Base-by-base conservation (phyloP, 176 grass and related monocot species). In the Oryza meyeriana region DNA sequence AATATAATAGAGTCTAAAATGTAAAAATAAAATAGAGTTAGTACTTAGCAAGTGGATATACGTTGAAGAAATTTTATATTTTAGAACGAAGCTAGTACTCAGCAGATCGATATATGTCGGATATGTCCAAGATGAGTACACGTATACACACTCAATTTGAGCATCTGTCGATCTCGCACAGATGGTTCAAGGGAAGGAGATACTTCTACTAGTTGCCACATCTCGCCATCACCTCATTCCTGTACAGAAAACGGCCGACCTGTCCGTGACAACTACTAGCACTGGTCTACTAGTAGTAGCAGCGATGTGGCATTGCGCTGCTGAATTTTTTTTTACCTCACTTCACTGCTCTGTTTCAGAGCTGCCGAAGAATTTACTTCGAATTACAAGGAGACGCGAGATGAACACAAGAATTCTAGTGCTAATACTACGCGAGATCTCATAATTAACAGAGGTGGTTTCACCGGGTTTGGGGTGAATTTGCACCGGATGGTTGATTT, bases 301-400 rank as follows among this genome's bases (percentile, higher is more conserved):
- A 52, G 48, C 48, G 22, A 52, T 7, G 1, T 52, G 30, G 69
- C 81, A 57, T 26, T 29, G 40, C 33, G 24, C 29, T 38, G 33
- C 78, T 71, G 38, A 18, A 24, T 62, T 87, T 71, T 61, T 69
- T 17, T 18, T 1, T 20, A 16, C 3, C 31, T 11, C 64, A 14
- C 68, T 73, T 74, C 82, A 1, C 40, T 30, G 57, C 87, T 81
- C 87, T 72, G 72, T 66, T 89, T 72, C 83, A 66, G 78, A 85
- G 78, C 87, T 33, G 76, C 57, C 5, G 79, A 12, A 31, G 65
- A 71, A 58, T 41, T 25, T 25, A 65, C 48, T 32, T 20, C 18
- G 35, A 57, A 24, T 62, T 28, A 17, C 38, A 35, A 4, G 39
- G 61, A 17, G 62, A 32, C 27, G 29, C 61, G 1, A 38, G 40